Evolutionary conservation across 345 rosid genomes (phyloP), one percentile per base, ranked within the genome.

Genomic region (Citrus medica): DNA sequence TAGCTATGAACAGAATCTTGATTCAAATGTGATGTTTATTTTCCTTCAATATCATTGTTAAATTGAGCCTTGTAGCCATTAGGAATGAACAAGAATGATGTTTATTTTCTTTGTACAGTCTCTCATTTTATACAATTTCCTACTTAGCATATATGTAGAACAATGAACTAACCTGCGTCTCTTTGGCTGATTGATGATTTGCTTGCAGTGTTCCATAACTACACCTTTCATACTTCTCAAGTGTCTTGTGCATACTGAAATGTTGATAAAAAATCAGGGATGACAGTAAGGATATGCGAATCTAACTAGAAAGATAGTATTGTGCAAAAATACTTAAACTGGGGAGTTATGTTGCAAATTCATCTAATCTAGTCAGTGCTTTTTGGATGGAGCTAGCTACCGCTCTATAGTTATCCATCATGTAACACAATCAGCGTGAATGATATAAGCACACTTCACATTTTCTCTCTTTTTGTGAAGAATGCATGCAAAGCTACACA

Each of bases 161-260:
- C 17, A 17, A 75, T 33, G 37, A 48, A 30, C 48, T 35, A 61
- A 88, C 97, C 91, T 90, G 90, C 27, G 76, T 86, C 46, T 89
- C 90, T 14, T 82, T 84, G 60, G 82, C 85, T 75, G 89, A 73
- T 79, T 46, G 51, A 46, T 83, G 89, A 73, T 73, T 84, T 46
- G 86, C 76, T 60, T 86, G 93, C 84, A 82, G 30, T 32, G 84
- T 75, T 65, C 85, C 89, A 77, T 88, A 88, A 71, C 84, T 88
- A 81, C 79, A 78, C 42, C 83, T 86, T 35, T 87, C 89, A 81
- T 92, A 94, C 84, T 75, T 94, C 82, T 92, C 93, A 79, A 94
- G 78, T 21, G 87, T 90, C 79, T 84, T 83, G 28, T 80, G 42
- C 88, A 90, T 89, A 83, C 97, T 93, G 83, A 51, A 67, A 48